Percentiles rank a stretch among this genome's conserved stretches.
These are phyloP conservation scores for Alternaria brassicicola DNA, from an alignment of 2,329 filamentous ascomycete genomes.

Conservation along the genomic window DNA sequence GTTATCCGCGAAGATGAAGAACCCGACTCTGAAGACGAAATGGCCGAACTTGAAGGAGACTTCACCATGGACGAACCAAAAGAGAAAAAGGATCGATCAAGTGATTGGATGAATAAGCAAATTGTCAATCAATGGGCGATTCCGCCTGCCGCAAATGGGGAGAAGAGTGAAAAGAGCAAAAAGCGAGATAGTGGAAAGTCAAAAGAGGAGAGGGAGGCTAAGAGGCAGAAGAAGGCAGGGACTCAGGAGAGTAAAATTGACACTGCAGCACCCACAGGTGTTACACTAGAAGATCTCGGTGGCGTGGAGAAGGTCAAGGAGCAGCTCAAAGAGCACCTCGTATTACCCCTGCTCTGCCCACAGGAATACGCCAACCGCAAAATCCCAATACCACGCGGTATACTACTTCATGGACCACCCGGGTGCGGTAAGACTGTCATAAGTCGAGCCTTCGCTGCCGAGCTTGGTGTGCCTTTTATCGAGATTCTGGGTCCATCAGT, in stretches of 20 bases:
- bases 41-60: slow-evolving; percentile 54
- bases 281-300: slow-evolving; percentile 74
- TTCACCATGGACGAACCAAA: slow-evolving; percentile 35
- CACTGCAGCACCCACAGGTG: slow-evolving; percentile 68
- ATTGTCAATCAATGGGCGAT: slow-evolving; percentile 64
- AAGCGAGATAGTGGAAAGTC: slow-evolving; percentile 56
- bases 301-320: slow-evolving; percentile 75
- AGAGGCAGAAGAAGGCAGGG: slow-evolving; percentile 63
- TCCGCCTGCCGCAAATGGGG: slow-evolving; percentile 37
- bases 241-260: slow-evolving; percentile 56
- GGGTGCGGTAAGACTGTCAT: slow-evolving; percentile 88
- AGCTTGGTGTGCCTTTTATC: slow-evolving; percentile 77
- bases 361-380: slow-evolving; percentile 69
- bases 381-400: slow-evolving; percentile 73
- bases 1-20: slow-evolving; percentile 70
- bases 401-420: slow-evolving; percentile 81
- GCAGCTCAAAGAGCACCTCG: slow-evolving; percentile 72
- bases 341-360: slow-evolving; percentile 72
- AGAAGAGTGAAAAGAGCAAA: slow-evolving; percentile 43
- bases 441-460: slow-evolving; percentile 77
- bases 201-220: slow-evolving; percentile 70
- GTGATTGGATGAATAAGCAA: slow-evolving; percentile 70
- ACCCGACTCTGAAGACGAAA: slow-evolving; percentile 57
- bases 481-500: slow-evolving; percentile 81
- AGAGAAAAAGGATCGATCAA: slow-evolving; percentile 28